Conservation (phyloP, 2,329 filamentous ascomycete species). For the Talaromyces islandicus region DNA sequence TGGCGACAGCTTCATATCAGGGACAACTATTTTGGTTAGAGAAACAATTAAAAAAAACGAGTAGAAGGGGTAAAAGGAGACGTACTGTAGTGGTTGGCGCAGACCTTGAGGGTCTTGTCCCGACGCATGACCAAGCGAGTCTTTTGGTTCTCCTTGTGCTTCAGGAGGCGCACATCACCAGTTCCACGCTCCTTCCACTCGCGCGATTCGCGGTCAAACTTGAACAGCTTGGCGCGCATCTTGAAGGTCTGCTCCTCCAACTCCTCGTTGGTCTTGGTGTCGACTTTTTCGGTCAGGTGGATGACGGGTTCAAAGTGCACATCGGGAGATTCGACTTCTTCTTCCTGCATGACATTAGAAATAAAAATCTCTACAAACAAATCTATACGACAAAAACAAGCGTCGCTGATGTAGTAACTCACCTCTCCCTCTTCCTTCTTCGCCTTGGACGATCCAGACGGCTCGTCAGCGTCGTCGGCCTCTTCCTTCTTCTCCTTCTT, state of each 20-base stretch:
- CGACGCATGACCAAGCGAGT: slow-evolving; percentile 96
- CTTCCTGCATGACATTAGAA: slow-evolving; percentile 46
- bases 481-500: slow-evolving; percentile 95
- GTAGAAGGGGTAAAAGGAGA: slow-evolving; percentile 14
- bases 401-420: slow-evolving; percentile 33
- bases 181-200: slow-evolving; percentile 99
- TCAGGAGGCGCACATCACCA: slow-evolving; percentile 89
- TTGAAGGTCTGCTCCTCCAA: slow-evolving; percentile 96
- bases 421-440: slow-evolving; percentile 58
- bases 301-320: slow-evolving; percentile 97
- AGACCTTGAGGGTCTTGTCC: slow-evolving; percentile 99
- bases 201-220: slow-evolving; percentile 82
- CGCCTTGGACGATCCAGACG: slow-evolving; percentile 81
- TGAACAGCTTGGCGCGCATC: slow-evolving; percentile 99
- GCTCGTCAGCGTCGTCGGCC: slow-evolving; percentile 74
- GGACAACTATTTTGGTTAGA: slow-evolving; percentile 60
- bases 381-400: slow-evolving; percentile 6
- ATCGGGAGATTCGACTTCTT: slow-evolving; percentile 80
- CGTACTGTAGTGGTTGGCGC: slow-evolving; percentile 99
- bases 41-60: not conserved
- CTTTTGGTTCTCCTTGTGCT: slow-evolving; percentile 99
- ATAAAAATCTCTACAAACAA: slow-evolving; percentile 1
- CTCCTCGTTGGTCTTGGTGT: slow-evolving; percentile 97
- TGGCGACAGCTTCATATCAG: slow-evolving; percentile 97
- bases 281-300: slow-evolving; percentile 92